These are phyloP conservation scores for Scenedesmus sp. DNA, from an alignment of 163 green algal genomes.

Conservation along the genomic window DNA sequence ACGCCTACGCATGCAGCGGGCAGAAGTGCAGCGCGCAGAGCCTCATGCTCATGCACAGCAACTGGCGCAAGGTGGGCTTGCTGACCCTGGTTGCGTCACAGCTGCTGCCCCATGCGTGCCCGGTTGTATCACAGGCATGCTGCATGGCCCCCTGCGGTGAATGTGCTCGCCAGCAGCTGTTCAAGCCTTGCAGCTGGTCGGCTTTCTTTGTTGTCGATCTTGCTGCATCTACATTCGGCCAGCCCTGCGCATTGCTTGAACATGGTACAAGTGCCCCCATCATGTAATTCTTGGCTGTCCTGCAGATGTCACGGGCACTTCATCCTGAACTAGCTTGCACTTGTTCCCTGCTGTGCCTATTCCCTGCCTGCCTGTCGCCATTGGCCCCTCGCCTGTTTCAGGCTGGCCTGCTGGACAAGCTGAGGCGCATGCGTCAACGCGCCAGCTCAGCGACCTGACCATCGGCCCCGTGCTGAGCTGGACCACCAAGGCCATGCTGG, in stretches of 20 bases:
- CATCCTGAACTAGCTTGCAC: too few species aligned
- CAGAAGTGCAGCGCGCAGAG: slow-evolving; percentile 99
- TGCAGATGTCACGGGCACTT: too few species aligned
- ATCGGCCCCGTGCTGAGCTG: slow-evolving; percentile 95
- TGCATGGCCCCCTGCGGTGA: too few species aligned
- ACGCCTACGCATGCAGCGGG: slow-evolving; percentile 96
- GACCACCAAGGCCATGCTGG: slow-evolving; percentile 89
- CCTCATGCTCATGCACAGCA: slow-evolving; percentile 97
- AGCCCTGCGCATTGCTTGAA: not conserved
- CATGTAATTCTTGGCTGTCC: too few species aligned
- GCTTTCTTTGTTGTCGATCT: not conserved
- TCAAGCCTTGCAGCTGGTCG: too few species aligned
- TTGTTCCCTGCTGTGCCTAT: too few species aligned
- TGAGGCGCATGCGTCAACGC: slow-evolving; percentile 73
- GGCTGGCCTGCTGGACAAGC: slow-evolving; percentile 59
- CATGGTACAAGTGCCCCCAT: too few species aligned
- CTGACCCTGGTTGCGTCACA: not conserved
- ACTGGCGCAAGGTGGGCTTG: slow-evolving; percentile 62
- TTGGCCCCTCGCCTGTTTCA: not conserved
- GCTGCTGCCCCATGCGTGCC: too few species aligned
- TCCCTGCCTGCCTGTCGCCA: not conserved
- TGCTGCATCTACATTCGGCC: not conserved
- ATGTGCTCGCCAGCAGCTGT: too few species aligned
- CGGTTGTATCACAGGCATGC: too few species aligned
- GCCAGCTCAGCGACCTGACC: slow-evolving; percentile 90